These are phyloP conservation scores for Trichoderma sp. DNA, from an alignment of 2,329 filamentous ascomycete species.

Conservation along the genomic window DNA sequence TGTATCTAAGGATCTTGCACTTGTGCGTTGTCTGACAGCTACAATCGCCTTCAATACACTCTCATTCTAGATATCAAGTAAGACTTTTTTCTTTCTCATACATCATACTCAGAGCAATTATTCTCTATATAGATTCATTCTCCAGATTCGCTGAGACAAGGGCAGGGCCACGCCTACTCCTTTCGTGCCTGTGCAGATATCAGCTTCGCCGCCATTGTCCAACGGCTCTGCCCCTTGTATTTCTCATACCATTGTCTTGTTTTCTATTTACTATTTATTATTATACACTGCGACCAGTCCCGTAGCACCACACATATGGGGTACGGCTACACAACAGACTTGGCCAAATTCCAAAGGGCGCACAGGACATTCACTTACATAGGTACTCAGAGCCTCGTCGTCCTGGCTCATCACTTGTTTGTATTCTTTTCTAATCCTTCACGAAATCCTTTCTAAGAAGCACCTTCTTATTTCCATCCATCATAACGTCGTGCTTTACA, in stretches of 20 bases:
- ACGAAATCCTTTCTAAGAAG: background rate
- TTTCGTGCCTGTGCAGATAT: background rate
- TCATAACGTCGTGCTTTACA: fast-evolving
- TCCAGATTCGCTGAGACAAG: background rate
- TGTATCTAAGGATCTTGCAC: background rate
- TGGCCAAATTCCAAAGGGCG: background rate
- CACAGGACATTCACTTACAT: background rate
- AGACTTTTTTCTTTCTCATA: background rate
- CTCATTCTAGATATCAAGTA: background rate
- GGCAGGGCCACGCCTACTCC: background rate
- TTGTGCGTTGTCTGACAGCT: background rate
- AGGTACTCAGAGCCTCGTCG: background rate
- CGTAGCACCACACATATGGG: background rate
- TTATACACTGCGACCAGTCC: fast-evolving
- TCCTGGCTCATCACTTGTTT: background rate
- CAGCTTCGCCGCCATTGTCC: background rate
- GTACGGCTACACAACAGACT: background rate
- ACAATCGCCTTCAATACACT: background rate
- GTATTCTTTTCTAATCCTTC: background rate
- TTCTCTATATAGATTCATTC: background rate
- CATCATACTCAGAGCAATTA: background rate
- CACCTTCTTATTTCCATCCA: no score
- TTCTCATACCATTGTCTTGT: background rate
- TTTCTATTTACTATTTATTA: no score
- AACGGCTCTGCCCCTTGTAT: background rate